Evolutionary conservation across 1,284 basidiomycete species (phyloP), one percentile per base, ranked within the genome.

Genomic region (Athelia psychrophila): DNA sequence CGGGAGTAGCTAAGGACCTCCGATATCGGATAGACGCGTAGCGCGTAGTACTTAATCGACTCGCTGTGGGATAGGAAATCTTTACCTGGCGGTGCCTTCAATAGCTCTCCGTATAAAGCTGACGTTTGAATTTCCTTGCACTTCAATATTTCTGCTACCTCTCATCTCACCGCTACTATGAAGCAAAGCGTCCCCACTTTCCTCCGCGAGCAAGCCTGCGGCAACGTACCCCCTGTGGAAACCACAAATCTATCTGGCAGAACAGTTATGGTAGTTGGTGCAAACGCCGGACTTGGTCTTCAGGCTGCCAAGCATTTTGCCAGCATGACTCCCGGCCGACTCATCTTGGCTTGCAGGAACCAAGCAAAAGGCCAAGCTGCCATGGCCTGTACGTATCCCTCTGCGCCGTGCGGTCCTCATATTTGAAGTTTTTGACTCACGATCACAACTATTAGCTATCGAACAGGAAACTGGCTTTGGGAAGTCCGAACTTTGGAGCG

Each of bases 261-360:
- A 54, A 66, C 60, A 0, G 60, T 72, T 25, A 48, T 63, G 1
- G 58, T 73, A 30, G 55, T 70, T 33, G 70, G 71, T 2, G 76
- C 75, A 2, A 78, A 77, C 54, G 59, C 59, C 3, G 75, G 76
- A 0, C 58, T 79, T 24, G 77, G 77, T 0, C 68, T 71, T 44
- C 73, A 78, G 51, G 69, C 74, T 0, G 57, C 72, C 1, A 74
- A 71, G 54, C 76, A 77, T 55, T 73, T 78, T 49, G 73, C 74
- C 1, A 55, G 58, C 1, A 76, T 75, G 74, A 66, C 64, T 18
- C 70, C 75, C 0, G 67, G 56, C 8, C 68, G 62, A 23, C 60
- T 78, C 4, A 66, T 78, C 40, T 44, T 76, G 15, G 73, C 67
- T 1, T 77, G 73, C 57, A 66, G 74, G 19, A 76, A 53, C 51